Evolutionary conservation across 1,139 yeast genomes (phyloP).

Genomic region (Zygosaccharomyces pseudobailii): DNA sequence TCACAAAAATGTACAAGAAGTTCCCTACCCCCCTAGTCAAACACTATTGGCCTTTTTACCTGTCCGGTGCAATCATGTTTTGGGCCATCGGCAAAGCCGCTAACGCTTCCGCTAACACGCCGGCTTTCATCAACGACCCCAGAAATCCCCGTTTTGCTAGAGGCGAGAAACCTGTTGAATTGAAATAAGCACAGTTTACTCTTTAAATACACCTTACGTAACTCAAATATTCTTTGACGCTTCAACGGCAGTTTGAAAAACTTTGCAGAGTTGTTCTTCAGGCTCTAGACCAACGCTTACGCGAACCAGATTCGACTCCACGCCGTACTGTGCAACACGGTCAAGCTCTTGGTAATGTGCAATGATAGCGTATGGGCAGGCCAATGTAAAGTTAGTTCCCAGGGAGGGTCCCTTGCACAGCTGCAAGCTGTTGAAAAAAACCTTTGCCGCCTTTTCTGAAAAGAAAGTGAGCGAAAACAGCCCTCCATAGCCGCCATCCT

Average conservation of each 20-base stretch:
- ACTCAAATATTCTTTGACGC: conserved; percentile 12
- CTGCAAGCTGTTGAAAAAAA: conserved; percentile 68
- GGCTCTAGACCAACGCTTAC: conserved; percentile 82
- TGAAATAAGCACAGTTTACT: conserved; percentile 12
- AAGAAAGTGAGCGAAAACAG: conserved; percentile 72
- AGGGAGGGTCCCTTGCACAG: conserved; percentile 91
- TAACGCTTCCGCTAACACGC: conserved; percentile 49
- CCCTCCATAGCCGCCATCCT: conserved; percentile 91
- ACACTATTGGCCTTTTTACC: conserved; percentile 66
- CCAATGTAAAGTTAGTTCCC: conserved; percentile 89
- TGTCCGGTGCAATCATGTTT: conserved; percentile 56
- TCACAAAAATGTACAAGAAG: conserved; percentile 35
- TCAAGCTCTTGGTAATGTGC: conserved; percentile 87
- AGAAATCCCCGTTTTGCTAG: conserved; percentile 66
- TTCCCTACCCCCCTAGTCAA: conserved; percentile 50
- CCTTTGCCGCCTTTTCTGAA: conserved; percentile 58
- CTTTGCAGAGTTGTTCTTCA: conserved; percentile 44
- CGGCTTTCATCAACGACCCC: conserved; percentile 70
- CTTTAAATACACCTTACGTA: conserved; percentile 1
- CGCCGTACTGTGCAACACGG: conserved; percentile 79
- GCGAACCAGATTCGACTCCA: conserved; percentile 73
- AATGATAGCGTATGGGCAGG: conserved; percentile 84
- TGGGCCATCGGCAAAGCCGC: conserved; percentile 56
- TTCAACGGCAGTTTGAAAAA: conserved; percentile 47
- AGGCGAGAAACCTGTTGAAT: conserved; percentile 47